Conservation (phyloP, 1,284 basidiomycete genomes). For the Amylostereum areolatum region DNA sequence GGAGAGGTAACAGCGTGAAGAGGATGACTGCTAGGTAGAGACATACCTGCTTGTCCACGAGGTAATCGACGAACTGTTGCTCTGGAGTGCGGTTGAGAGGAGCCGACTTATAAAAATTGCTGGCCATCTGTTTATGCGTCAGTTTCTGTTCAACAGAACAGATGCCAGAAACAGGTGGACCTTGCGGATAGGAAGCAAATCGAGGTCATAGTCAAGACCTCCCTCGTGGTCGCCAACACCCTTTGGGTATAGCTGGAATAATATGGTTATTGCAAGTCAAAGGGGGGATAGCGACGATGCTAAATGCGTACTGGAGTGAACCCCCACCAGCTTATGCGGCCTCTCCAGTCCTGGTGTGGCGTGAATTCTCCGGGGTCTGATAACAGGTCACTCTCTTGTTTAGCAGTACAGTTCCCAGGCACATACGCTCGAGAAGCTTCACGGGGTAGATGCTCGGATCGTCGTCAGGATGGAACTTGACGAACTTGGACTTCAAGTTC, state of each 20-base stretch:
- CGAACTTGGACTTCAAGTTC: conserved; percentile 8
- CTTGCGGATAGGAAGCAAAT: not conserved
- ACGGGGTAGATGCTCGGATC: conserved; percentile 4
- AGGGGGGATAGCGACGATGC: not conserved
- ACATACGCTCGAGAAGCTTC: conserved; percentile 11
- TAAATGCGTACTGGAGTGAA: conserved; percentile 6
- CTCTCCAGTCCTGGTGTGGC: conserved; percentile 4
- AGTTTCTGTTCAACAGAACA: not conserved
- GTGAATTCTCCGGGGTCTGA: conserved; percentile 9
- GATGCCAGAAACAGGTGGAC: not conserved
- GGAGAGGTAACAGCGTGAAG: not conserved
- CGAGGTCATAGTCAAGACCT: not conserved
- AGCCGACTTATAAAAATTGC: conserved; percentile 1
- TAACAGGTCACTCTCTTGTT: no score
- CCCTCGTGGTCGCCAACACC: not conserved
- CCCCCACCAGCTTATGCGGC: conserved; percentile 10
- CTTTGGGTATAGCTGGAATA: not conserved
- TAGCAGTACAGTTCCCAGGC: not conserved
- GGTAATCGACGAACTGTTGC: conserved; percentile 4
- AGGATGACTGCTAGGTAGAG: not conserved
- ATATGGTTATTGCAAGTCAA: not conserved
- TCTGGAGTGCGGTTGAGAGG: not conserved
- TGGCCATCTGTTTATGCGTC: not conserved
- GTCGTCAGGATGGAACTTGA: conserved; percentile 10
- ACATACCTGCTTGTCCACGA: conserved; percentile 11